Percentiles rank a stretch among this genome's conserved stretches.
These are phyloP conservation scores for Elsinoe perseae DNA, from an alignment of 2,329 filamentous ascomycete species.

Conservation along the genomic window DNA sequence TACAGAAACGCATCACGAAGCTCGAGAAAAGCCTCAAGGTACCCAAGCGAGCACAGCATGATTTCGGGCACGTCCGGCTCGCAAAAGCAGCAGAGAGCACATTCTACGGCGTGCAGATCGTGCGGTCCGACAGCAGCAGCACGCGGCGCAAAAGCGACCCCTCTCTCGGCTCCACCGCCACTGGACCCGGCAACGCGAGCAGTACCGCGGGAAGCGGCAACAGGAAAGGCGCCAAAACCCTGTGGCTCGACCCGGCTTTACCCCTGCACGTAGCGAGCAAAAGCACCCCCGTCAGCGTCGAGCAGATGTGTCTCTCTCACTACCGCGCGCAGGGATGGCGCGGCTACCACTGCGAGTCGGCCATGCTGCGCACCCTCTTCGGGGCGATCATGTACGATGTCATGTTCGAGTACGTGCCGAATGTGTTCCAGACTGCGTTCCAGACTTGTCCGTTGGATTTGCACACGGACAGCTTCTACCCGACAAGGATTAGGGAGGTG, in stretches of 20 bases:
- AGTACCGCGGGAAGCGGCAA: too few species aligned
- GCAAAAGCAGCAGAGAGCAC: constrained; percentile 66
- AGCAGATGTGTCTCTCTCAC: constrained; percentile 85
- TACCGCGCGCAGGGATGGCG: constrained; percentile 84
- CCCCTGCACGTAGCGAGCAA: not conserved
- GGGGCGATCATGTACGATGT: constrained; percentile 89
- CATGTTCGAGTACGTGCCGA: constrained; percentile 84
- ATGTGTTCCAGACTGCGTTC: constrained; percentile 93
- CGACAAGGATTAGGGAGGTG: constrained; percentile 77
- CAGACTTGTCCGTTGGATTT: constrained; percentile 91
- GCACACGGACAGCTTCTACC: constrained; percentile 87
- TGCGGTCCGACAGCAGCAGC: constrained; percentile 19
- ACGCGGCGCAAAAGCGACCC: constrained; percentile 12
- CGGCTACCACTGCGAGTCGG: constrained; percentile 87
- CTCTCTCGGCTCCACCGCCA: constrained; percentile 23
- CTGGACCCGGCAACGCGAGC: too few species aligned
- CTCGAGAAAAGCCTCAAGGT: constrained; percentile 78
- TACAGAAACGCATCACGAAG: constrained; percentile 89
- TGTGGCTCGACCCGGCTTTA: constrained; percentile 69
- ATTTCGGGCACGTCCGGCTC: constrained; percentile 80
- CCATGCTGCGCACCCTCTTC: constrained; percentile 78
- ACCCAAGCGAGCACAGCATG: constrained; percentile 78
- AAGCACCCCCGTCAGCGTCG: constrained; percentile 51
- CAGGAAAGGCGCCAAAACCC: constrained; percentile 58
- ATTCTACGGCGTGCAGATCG: constrained; percentile 70